Evolutionary conservation across 1,284 basidiomycete genomes (phyloP).

Genomic region (Cutaneotrichosporon cutaneum): DNA sequence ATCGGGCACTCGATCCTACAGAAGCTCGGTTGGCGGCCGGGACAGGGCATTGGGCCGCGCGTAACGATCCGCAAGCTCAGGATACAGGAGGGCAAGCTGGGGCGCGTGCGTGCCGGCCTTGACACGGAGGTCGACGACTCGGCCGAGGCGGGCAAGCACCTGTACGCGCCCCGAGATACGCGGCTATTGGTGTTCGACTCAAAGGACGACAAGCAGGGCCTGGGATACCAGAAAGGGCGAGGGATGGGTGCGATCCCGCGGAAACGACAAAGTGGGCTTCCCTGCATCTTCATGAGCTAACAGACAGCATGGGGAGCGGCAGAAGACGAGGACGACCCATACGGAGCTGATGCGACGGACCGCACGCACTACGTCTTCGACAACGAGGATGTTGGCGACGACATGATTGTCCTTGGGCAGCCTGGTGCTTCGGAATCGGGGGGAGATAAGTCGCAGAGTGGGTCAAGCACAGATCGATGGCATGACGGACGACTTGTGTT

Average conservation of each 20-base stretch:
- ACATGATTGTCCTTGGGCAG: conserved; percentile 51
- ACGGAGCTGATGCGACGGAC: conserved; percentile 57
- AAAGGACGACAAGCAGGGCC: conserved; percentile 73
- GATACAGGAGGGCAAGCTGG: conserved; percentile 64
- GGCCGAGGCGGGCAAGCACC: conserved; percentile 78
- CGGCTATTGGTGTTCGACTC: conserved; percentile 62
- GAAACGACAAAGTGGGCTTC: conserved; percentile 28
- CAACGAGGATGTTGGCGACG: conserved; percentile 62
- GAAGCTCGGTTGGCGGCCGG: conserved; percentile 92
- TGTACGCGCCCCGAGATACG: conserved; percentile 79
- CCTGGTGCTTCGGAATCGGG: not conserved
- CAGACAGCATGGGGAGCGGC: conserved; percentile 54
- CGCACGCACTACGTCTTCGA: conserved; percentile 66
- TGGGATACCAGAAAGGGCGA: conserved; percentile 71
- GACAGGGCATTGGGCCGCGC: conserved; percentile 89
- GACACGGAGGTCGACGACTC: conserved; percentile 55
- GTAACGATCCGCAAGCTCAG: conserved; percentile 74
- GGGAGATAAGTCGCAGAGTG: not conserved
- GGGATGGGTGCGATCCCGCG: conserved; percentile 57
- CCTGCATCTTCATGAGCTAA: not conserved
- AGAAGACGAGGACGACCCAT: conserved; percentile 84
- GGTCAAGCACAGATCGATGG: conserved; percentile 55
- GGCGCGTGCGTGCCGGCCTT: conserved; percentile 27
- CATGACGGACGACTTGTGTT: conserved; percentile 72
- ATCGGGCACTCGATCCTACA: conserved; percentile 76